Conservation (phyloP, 495 filamentous ascomycete genomes). For the Annulohypoxylon maeteangense region DNA sequence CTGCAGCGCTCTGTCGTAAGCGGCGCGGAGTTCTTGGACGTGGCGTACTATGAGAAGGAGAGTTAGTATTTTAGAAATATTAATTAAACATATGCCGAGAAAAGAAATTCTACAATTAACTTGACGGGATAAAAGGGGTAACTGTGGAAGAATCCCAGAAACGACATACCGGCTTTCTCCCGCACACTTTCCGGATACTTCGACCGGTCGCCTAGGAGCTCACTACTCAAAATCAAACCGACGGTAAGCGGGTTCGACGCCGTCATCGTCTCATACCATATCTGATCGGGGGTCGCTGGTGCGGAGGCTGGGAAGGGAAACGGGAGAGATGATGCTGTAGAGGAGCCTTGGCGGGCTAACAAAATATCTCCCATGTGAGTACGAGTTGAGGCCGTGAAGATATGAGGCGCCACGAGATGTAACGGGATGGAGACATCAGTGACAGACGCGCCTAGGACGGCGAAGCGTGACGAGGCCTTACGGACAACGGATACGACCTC, state of each 20-base stretch:
- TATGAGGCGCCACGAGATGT: constrained; percentile 57
- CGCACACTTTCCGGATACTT: constrained; percentile 43
- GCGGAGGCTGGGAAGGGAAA: constrained; percentile 31
- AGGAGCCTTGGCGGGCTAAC: constrained; percentile 31
- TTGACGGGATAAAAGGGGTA: neutral
- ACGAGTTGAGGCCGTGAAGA: constrained; percentile 59
- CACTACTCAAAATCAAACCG: constrained; percentile 49
- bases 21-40: constrained; percentile 54
- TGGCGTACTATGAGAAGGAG: constrained; percentile 45
- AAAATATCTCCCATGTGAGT: constrained; percentile 49
- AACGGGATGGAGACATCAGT: constrained; percentile 60
- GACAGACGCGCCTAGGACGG: constrained; percentile 56
- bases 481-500: constrained; percentile 51
- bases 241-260: constrained; percentile 48
- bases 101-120: no score
- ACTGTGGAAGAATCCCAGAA: neutral
- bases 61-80: neutral
- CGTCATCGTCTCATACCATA: constrained; percentile 49
- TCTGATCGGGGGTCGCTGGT: constrained; percentile 45
- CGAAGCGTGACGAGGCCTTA: constrained; percentile 52
- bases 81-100: no score
- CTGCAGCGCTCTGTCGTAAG: constrained; percentile 57
- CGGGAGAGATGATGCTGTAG: constrained; percentile 48
- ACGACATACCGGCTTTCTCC: constrained; percentile 47
- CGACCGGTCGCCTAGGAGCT: constrained; percentile 42